phyloP scores from a whole-genome alignment of 164 flowering plant species.

The Santalum album region DNA sequence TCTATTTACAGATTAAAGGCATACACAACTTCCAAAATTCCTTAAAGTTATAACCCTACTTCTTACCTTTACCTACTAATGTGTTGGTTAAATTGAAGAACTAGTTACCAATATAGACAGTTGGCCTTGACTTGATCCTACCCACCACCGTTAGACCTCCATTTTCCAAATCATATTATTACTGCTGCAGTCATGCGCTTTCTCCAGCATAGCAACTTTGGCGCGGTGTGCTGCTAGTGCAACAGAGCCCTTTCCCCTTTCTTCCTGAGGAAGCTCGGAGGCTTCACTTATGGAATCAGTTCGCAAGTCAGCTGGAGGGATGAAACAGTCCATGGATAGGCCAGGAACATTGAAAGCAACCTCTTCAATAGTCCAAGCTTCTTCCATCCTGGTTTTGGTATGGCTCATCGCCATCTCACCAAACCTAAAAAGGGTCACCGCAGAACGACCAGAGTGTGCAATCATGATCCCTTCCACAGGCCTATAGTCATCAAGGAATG shows the following conservation, averaged over 20 bases:
- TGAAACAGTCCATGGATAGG: slow-evolving; percentile 66
- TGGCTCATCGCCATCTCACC: slow-evolving; percentile 81
- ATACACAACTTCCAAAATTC: slow-evolving; percentile 19
- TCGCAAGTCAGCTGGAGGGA: slow-evolving; percentile 73
- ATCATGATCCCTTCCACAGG: slow-evolving; percentile 71
- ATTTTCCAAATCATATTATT: slow-evolving; percentile 56
- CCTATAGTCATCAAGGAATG: slow-evolving; percentile 59
- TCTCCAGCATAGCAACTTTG: slow-evolving; percentile 65
- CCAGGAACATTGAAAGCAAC: slow-evolving; percentile 76
- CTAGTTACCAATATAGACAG: slow-evolving; percentile 56
- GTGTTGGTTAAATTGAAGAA: slow-evolving; percentile 22
- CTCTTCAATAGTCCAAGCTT: slow-evolving; percentile 77
- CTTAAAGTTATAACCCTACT: slow-evolving; percentile 18
- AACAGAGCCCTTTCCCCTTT: slow-evolving; percentile 38
- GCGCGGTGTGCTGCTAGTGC: slow-evolving; percentile 43
- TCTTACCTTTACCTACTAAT: slow-evolving; percentile 14
- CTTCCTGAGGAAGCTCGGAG: slow-evolving; percentile 58
- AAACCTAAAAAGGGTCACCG: slow-evolving; percentile 67
- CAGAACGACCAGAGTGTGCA: slow-evolving; percentile 71
- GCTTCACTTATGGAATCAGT: slow-evolving; percentile 57
- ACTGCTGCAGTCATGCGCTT: slow-evolving; percentile 21
- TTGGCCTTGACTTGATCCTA: slow-evolving; percentile 19
- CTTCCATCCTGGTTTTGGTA: slow-evolving; percentile 79
- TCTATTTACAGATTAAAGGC: slow-evolving; percentile 46
- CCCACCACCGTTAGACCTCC: slow-evolving; percentile 32